These are phyloP conservation scores for Amphibolis antarctica DNA, from an alignment of 106 monocot genomes.

Conservation along the genomic window DNA sequence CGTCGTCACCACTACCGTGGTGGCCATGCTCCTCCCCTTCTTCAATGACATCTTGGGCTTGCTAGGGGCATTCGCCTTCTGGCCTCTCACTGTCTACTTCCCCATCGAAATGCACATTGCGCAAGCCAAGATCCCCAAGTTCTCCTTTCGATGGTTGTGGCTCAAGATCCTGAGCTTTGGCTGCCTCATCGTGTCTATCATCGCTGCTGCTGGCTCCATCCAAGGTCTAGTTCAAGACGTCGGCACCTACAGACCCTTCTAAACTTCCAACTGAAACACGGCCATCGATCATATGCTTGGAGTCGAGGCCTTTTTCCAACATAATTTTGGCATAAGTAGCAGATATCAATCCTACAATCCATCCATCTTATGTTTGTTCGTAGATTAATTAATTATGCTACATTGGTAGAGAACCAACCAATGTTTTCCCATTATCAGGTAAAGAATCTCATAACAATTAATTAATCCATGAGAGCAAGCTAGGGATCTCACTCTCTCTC, in stretches of 20 bases:
- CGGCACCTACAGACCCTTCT: conserved; percentile 10
- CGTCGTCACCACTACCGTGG: conserved; percentile 18
- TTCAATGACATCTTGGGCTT: conserved; percentile 30
- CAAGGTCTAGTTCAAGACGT: conserved; percentile 5
- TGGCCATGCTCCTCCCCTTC: conserved; percentile 36
- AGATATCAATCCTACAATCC: too few species aligned
- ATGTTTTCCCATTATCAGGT: too few species aligned
- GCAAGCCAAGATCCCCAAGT: conserved; percentile 10
- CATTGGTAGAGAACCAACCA: too few species aligned
- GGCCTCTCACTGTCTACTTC: conserved; percentile 27
- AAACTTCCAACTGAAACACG: not conserved
- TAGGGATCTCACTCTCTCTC: too few species aligned
- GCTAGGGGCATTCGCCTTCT: conserved; percentile 22
- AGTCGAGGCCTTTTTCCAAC: too few species aligned
- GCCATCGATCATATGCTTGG: too few species aligned
- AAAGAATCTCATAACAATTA: too few species aligned
- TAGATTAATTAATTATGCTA: too few species aligned
- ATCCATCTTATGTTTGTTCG: too few species aligned
- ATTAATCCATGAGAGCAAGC: too few species aligned
- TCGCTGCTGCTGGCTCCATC: conserved; percentile 4
- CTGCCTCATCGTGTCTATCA: conserved; percentile 7
- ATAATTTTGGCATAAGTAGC: too few species aligned
- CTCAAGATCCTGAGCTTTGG: conserved; percentile 16
- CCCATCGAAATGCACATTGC: conserved; percentile 23
- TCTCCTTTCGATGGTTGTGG: conserved; percentile 7